Percentiles rank a stretch among this genome's conserved stretches.
Conservation (phyloP, 345 rosid species). For the Populus davidiana region DNA sequence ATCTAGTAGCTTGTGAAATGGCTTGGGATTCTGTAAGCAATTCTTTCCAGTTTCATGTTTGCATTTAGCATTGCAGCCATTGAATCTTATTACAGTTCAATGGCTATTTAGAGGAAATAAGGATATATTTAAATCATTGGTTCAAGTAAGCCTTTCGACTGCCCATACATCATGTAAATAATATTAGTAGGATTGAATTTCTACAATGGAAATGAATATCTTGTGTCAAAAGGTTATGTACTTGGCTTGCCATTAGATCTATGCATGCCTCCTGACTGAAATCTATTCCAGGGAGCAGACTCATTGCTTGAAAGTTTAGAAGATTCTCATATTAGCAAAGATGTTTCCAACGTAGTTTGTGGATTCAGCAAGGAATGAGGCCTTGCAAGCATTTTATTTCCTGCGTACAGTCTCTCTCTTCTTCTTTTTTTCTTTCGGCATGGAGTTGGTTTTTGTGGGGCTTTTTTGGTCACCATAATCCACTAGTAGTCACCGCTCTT, state of each 20-base stretch:
- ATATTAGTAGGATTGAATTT: neutral
- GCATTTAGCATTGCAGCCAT: neutral
- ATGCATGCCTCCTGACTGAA: neutral
- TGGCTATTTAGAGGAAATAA: conserved; percentile 4
- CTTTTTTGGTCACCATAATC: no score
- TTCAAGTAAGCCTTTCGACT: neutral
- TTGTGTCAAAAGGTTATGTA: neutral
- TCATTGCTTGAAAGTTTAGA: no score
- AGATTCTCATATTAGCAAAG: no score
- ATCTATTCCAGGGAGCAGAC: no score
- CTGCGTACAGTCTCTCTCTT: no score
- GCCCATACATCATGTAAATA: neutral
- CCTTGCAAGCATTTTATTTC: no score
- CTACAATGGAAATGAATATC: neutral
- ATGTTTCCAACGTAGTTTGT: no score
- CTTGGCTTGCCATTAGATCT: neutral
- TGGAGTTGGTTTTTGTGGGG: no score
- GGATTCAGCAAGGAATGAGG: no score
- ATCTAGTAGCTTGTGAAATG: neutral
- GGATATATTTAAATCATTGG: neutral
- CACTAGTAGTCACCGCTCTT: no score
- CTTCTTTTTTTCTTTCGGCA: no score
- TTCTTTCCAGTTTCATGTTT: neutral
- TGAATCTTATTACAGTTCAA: neutral
- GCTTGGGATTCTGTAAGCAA: neutral